Evolutionary conservation across 345 rosid genomes (phyloP).

Genomic region (Eucalyptus curtisii): DNA sequence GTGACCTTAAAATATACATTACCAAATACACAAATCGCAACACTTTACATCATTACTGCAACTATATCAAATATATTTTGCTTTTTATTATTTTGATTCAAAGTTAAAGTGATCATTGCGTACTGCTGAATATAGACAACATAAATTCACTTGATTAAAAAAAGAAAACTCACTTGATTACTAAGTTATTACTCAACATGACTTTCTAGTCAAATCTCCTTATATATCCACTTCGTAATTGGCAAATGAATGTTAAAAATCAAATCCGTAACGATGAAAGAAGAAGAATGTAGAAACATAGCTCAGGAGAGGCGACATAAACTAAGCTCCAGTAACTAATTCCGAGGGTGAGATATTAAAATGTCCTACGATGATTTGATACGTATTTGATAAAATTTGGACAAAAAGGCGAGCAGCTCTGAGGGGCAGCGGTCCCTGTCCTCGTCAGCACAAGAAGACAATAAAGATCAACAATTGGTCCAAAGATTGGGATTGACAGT

Average conservation of each 20-base stretch:
- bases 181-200: rapidly evolving
- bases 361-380: too few species aligned
- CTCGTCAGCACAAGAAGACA: too few species aligned
- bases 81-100: neutral
- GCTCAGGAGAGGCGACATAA: neutral
- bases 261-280: too few species aligned
- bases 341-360: too few species aligned
- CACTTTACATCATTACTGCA: neutral
- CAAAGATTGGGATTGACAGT: rapidly evolving
- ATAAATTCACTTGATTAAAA: neutral
- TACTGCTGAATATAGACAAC: neutral
- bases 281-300: neutral
- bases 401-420: too few species aligned
- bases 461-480: too few species aligned
- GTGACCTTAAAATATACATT: neutral
- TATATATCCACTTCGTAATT: neutral
- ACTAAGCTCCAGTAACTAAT: too few species aligned
- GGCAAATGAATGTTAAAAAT: neutral
- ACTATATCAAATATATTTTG: neutral
- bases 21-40: neutral
- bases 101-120: neutral
- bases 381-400: too few species aligned
- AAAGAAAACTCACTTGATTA: neutral
- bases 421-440: too few species aligned
- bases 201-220: neutral